Base-by-base conservation (phyloP, 1,139 yeast species). In the Pneumocystis wakefieldiae region DNA sequence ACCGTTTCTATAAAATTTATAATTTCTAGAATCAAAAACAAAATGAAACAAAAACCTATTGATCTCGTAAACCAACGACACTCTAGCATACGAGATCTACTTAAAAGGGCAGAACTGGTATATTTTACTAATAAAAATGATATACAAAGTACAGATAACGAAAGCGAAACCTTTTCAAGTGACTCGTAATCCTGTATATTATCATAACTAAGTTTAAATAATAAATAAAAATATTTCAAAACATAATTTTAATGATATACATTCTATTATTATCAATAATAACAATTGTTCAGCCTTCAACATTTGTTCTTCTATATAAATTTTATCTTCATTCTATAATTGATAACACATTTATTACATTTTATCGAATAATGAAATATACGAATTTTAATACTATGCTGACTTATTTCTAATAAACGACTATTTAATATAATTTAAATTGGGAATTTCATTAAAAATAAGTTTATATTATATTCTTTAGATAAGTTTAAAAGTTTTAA, bases 41-140 rank as follows among this genome's bases (percentile, higher is more conserved):
- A 78, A 61, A 74, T 75, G n/a, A 84, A 86, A 37, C 81, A 85
- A 70, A 85, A 81, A 70, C 96, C 98, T 14, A 78, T 86, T 59
- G 89, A 88, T 69, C 77, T 90, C 67, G 85, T 83, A 14, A 7
- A 48, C 28, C 28, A 8, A 42, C 5, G 14, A 19, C 24, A 48
- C 32, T 17, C 10, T 48, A n/a, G 28, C 55, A 24, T 48, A 48
- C 1, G 28, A 24, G 19, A 12, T 48, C 14, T 24, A 48, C 32
- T 48, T 48, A 24, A 48, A 48, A 37, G 5, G 17, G n/a, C 55
- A 24, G 32, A 48, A 48, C 28, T 48, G 14, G n/a, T 15, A 48
- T 19, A 24, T 41, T 41, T 48, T 15, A 24, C 35, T 4, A 32
- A 1, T 10, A 24, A 48, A 24, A 48, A 48, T 12, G 14, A 41